Percentiles rank a stretch among this genome's conserved stretches.
Evolutionary conservation across 2,329 filamentous ascomycete species (phyloP).

Genomic region (Fusarium tricinctum): DNA sequence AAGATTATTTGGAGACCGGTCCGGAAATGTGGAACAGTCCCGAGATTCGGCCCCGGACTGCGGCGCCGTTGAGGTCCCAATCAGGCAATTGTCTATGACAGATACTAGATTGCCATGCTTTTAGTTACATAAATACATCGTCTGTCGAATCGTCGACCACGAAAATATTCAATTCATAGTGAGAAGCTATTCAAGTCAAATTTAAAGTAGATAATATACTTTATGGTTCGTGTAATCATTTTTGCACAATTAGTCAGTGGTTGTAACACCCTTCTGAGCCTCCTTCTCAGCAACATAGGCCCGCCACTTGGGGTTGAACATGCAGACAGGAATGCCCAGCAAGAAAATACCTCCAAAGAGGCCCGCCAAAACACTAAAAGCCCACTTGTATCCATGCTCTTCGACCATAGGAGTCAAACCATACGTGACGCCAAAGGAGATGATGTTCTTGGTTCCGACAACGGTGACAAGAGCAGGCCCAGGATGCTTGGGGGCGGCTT

Average conservation of each 20-base stretch:
- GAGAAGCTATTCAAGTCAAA: too few species aligned
- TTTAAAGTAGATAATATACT: too few species aligned
- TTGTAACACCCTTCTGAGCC: slow-evolving; percentile 1
- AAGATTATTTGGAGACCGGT: too few species aligned
- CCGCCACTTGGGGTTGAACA: slow-evolving; percentile 33
- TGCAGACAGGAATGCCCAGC: slow-evolving; percentile 35
- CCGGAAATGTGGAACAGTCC: neutral
- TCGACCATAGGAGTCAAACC: slow-evolving; percentile 18
- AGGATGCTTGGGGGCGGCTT: slow-evolving; percentile 22
- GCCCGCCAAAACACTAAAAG: slow-evolving; percentile 16
- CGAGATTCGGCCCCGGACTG: too few species aligned
- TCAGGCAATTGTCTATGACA: neutral
- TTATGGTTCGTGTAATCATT: too few species aligned
- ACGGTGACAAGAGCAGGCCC: slow-evolving; percentile 22
- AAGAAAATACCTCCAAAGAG: slow-evolving; percentile 33
- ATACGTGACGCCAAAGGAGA: slow-evolving; percentile 18
- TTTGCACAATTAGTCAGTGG: neutral
- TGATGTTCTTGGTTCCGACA: slow-evolving; percentile 22
- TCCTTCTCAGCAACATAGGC: slow-evolving; percentile 26
- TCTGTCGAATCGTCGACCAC: too few species aligned
- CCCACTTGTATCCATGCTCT: slow-evolving; percentile 14
- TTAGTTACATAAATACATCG: neutral
- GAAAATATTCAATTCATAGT: too few species aligned
- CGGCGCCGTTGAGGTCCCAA: neutral
- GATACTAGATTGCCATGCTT: too few species aligned